Conservation (phyloP, 1,284 basidiomycete genomes). For the Rhodotorula sp. region DNA sequence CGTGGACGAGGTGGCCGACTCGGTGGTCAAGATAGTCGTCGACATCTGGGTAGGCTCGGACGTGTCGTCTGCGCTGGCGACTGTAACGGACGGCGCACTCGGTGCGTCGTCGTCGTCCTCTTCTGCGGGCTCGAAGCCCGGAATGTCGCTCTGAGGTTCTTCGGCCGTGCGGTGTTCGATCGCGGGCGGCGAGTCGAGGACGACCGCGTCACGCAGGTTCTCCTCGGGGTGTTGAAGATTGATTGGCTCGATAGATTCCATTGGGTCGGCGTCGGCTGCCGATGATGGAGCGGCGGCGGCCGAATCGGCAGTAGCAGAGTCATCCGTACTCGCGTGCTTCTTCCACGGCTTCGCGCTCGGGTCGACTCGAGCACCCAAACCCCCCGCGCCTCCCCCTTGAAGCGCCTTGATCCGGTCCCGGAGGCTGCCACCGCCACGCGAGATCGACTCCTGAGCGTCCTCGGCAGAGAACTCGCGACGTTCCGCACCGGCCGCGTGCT, state of each 20-base stretch:
- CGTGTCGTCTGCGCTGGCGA: slow-evolving; percentile 1
- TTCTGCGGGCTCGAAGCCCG: slow-evolving; percentile 30
- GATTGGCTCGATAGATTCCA: no score
- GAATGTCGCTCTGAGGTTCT: slow-evolving; percentile 14
- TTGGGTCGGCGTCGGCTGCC: not conserved
- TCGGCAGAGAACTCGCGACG: slow-evolving; percentile 41
- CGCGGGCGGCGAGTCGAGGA: slow-evolving; percentile 48
- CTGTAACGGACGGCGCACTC: not conserved
- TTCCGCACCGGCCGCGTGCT: not conserved
- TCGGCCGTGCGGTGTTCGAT: slow-evolving; percentile 39
- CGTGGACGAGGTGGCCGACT: slow-evolving; percentile 15
- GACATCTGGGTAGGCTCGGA: not conserved
- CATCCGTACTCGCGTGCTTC: slow-evolving; percentile 41
- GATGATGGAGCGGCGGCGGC: not conserved
- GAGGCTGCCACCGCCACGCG: slow-evolving; percentile 54
- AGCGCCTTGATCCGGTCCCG: slow-evolving; percentile 91
- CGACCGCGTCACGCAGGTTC: slow-evolving; percentile 23
- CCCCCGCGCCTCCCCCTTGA: slow-evolving; percentile 57
- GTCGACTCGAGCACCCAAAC: slow-evolving; percentile 48
- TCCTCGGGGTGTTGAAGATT: slow-evolving; percentile 26
- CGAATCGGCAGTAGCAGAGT: not conserved
- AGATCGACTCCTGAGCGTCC: slow-evolving; percentile 36
- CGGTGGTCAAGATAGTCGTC: not conserved
- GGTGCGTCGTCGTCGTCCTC: not conserved
- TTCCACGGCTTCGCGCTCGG: slow-evolving; percentile 62